phyloP scores from a whole-genome alignment of 345 rosid species.

The Draba incana region DNA sequence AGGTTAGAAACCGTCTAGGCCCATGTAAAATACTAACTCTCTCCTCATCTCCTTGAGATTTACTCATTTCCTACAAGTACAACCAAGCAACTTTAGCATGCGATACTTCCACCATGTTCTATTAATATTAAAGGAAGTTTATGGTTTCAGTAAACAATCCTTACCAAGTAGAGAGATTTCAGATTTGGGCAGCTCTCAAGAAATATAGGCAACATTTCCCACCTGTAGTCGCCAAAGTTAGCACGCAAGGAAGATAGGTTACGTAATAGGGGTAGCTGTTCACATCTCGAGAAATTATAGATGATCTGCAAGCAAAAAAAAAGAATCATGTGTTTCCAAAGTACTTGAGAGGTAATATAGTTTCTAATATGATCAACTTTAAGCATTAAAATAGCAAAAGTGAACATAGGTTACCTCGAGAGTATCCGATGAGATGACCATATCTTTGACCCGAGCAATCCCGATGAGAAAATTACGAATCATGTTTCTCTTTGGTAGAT shows the following conservation, averaged over 20 bases:
- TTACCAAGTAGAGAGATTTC: not conserved
- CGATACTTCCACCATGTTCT: not conserved
- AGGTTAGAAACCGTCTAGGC: not conserved
- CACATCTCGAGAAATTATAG: not conserved
- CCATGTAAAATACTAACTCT: too few relatives aligned
- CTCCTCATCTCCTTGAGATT: too few relatives aligned
- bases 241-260: not conserved
- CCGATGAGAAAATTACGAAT: not conserved
- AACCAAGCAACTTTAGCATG: too few relatives aligned
- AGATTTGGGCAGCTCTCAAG: slow-evolving; percentile 21
- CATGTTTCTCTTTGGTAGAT: slow-evolving; percentile 14
- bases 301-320: not conserved
- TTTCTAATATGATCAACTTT: not conserved
- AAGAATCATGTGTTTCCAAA: not conserved
- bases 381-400: not conserved
- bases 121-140: not conserved
- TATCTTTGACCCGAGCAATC: not conserved
- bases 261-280: not conserved
- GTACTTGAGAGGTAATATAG: too few relatives aligned
- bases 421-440: not conserved
- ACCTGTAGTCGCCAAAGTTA: not conserved
- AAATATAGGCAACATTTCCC: slow-evolving; percentile 3
- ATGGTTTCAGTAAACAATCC: not conserved
- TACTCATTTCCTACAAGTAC: too few relatives aligned
- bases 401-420: slow-evolving; percentile 16